These are phyloP conservation scores for Neofusicoccum sp. DNA, from an alignment of 2,329 filamentous ascomycete species.

Conservation along the genomic window DNA sequence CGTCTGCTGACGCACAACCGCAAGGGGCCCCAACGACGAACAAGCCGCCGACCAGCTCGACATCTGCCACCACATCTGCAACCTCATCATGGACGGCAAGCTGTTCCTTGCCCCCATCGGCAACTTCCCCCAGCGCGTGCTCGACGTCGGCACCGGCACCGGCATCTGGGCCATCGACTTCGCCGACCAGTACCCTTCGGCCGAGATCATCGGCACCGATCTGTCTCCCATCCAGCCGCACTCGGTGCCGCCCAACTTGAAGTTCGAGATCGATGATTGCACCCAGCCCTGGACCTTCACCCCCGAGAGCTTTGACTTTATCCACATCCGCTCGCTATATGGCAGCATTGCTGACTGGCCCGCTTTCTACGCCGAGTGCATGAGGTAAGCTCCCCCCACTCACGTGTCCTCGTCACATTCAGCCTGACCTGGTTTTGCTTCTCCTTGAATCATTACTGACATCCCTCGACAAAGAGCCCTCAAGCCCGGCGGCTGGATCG, in stretches of 20 bases:
- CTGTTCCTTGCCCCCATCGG: constrained; percentile 36
- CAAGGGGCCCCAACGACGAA: constrained; percentile 36
- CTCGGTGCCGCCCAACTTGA: constrained; percentile 48
- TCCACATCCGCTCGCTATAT: constrained; percentile 25
- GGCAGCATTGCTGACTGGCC: constrained; percentile 28
- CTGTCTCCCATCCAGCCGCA: constrained; percentile 47
- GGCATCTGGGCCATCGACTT: constrained; percentile 37
- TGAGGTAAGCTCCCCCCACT: constrained; percentile 18
- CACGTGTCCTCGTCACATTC: neutral
- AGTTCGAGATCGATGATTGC: constrained; percentile 53
- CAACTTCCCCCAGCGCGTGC: constrained; percentile 22
- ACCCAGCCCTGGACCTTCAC: constrained; percentile 33
- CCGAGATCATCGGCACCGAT: constrained; percentile 43
- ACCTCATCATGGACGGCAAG: constrained; percentile 34
- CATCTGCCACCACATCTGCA: constrained; percentile 39
- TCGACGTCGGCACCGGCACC: constrained; percentile 35
- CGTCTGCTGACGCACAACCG: neutral
- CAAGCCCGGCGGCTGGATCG: constrained; percentile 27
- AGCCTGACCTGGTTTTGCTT: neutral
- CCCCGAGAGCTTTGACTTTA: constrained; percentile 26
- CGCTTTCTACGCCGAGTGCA: constrained; percentile 24
- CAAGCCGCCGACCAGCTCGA: constrained; percentile 37
- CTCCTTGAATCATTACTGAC: constrained; percentile 48
- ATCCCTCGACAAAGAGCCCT: constrained; percentile 43
- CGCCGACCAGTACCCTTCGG: constrained; percentile 33